These are phyloP conservation scores for Coemansia sp. DNA, from an alignment of 192 early-diverging fungal genomes.

Conservation along the genomic window DNA sequence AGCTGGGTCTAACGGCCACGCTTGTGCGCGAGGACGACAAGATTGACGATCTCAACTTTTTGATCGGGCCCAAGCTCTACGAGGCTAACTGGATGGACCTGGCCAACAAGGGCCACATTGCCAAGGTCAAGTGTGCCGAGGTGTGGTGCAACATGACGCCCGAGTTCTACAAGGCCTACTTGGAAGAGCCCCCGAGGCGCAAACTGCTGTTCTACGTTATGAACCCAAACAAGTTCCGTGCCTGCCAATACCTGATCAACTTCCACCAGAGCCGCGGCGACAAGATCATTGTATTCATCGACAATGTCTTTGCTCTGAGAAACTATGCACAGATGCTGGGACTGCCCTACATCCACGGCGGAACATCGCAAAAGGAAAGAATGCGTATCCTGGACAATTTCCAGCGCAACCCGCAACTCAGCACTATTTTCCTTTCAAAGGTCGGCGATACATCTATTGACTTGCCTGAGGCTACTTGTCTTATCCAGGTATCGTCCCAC, in stretches of 20 bases:
- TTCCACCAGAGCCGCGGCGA: constrained; percentile 92
- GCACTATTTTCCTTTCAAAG: constrained; percentile 85
- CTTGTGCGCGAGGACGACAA: constrained; percentile 98
- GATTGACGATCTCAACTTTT: constrained; percentile 94
- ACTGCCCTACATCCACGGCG: constrained; percentile 89
- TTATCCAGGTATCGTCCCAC: constrained; percentile 98
- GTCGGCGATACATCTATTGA: constrained; percentile 99
- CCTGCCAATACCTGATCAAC: constrained; percentile 93
- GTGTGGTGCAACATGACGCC: constrained; percentile 99
- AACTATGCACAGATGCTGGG: constrained; percentile 83
- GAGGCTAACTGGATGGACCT: constrained; percentile 99
- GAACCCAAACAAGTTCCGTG: constrained; percentile 98
- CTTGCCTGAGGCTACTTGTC: constrained; percentile 94
- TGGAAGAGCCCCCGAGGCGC: constrained; percentile 76
- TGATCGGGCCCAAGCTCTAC: constrained; percentile 98
- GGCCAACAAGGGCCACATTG: constrained; percentile 95
- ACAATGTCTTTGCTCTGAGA: constrained; percentile 93
- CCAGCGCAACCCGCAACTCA: constrained; percentile 84
- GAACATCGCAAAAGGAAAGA: constrained; percentile 83
- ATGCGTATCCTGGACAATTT: constrained; percentile 92
- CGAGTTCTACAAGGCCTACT: constrained; percentile 93
- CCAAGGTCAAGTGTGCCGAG: constrained; percentile 97
- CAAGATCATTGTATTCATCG: constrained; percentile 99
- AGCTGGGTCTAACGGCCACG: constrained; percentile 97
- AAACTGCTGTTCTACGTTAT: constrained; percentile 85